A percentile compares a stretch with the other conserved stretches of the same genome.
These are phyloP conservation scores for Colletotrichum scovillei DNA, from an alignment of 2,329 filamentous ascomycete genomes.

Conservation along the genomic window DNA sequence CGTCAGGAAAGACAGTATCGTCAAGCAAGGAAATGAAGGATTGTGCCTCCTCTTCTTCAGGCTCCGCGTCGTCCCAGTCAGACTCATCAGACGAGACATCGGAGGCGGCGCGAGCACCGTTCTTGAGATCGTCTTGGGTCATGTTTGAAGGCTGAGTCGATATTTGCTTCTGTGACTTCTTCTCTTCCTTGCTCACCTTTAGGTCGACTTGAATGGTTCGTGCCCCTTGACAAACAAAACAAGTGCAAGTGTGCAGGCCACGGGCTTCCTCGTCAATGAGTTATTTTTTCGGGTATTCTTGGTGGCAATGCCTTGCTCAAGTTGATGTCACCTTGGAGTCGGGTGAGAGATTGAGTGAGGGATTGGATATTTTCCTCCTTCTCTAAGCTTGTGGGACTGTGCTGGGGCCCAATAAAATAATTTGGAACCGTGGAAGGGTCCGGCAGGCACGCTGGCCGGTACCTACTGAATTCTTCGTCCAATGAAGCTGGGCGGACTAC, in stretches of 20 bases:
- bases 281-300: not conserved
- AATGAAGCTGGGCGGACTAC: not conserved
- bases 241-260: not conserved
- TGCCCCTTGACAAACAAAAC: not conserved
- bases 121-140: conserved; percentile 12
- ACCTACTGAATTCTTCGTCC: not conserved
- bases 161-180: not conserved
- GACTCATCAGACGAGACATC: conserved; percentile 51
- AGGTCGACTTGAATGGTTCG: not conserved
- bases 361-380: conserved; percentile 7
- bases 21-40: conserved; percentile 76
- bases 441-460: not conserved
- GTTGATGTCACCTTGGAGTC: not conserved
- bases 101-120: conserved; percentile 17
- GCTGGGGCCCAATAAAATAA: not conserved
- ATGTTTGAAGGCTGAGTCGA: not conserved
- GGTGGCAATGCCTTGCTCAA: not conserved
- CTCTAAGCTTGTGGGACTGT: conserved; percentile 5
- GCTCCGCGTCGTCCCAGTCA: conserved; percentile 67
- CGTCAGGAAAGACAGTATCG: conserved; percentile 72
- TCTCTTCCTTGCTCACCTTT: not conserved
- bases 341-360: not conserved
- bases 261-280: too few species aligned
- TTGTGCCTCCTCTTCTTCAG: conserved; percentile 71
- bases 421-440: not conserved